phyloP scores from a whole-genome alignment of 2,329 filamentous ascomycete genomes.

The Ascochyta clinopodiicola region DNA sequence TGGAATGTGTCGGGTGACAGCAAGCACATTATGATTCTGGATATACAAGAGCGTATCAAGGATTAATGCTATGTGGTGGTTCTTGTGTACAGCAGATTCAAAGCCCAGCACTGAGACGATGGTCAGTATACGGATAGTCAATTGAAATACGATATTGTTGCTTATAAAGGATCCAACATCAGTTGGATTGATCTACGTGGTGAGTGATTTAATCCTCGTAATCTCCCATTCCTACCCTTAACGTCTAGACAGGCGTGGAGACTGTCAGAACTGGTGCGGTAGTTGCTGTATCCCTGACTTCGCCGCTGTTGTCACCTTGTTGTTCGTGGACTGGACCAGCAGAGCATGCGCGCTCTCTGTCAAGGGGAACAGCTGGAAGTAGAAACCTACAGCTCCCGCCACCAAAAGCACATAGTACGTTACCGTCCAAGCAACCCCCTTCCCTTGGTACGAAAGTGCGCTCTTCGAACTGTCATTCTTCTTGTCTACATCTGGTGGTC shows the following conservation, averaged over 20 bases:
- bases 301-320: background rate
- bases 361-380: constrained; percentile 71
- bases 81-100: too few species aligned
- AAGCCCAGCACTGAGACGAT: too few species aligned
- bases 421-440: constrained; percentile 69
- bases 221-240: background rate
- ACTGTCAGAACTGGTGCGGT: background rate
- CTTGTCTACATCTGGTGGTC: constrained; percentile 40
- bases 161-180: too few species aligned
- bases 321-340: constrained; percentile 23
- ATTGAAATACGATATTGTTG: too few species aligned
- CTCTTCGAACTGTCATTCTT: constrained; percentile 48
- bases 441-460: constrained; percentile 26
- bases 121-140: too few species aligned
- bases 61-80: too few species aligned
- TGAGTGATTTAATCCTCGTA: background rate
- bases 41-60: too few species aligned
- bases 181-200: too few species aligned
- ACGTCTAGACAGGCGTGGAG: background rate
- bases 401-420: constrained; percentile 81
- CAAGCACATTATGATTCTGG: too few species aligned
- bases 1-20: too few species aligned
- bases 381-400: constrained; percentile 74
- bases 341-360: constrained; percentile 69
- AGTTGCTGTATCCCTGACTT: background rate